Evolutionary conservation across 768 basidiomycete genomes (phyloP).

Genomic region (Xanthoconium stramineum): DNA sequence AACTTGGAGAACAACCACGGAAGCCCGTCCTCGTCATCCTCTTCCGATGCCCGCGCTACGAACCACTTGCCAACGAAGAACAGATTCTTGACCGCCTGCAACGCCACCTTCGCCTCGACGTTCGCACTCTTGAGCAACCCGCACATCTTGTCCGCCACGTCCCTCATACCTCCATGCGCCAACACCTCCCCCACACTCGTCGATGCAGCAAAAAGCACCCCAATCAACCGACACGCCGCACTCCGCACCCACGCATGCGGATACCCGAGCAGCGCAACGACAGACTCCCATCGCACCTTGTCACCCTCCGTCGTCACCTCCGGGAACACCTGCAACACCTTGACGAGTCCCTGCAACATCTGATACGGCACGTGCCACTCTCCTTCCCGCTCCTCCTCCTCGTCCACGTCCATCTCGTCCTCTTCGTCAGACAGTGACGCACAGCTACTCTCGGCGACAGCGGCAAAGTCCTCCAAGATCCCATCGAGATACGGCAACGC

Average conservation of each 20-base stretch:
- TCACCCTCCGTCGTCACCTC: constrained; percentile 43
- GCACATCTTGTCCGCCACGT: constrained; percentile 69
- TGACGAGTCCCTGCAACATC: constrained; percentile 61
- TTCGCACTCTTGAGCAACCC: constrained; percentile 80
- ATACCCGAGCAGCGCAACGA: constrained; percentile 70
- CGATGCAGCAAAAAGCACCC: constrained; percentile 60
- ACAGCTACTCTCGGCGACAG: constrained; percentile 17
- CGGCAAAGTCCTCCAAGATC: constrained; percentile 57
- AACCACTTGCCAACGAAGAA: constrained; percentile 92
- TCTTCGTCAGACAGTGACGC: constrained; percentile 3
- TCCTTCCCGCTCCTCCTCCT: constrained; percentile 44
- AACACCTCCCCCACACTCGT: constrained; percentile 40
- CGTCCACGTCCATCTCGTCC: constrained; percentile 46
- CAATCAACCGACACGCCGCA: constrained; percentile 73
- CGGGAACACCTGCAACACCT: constrained; percentile 58
- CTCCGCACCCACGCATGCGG: constrained; percentile 95
- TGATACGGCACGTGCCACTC: constrained; percentile 88
- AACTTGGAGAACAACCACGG: constrained; percentile 94
- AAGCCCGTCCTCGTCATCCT: constrained; percentile 35
- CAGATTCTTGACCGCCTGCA: constrained; percentile 90
- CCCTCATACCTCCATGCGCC: constrained; percentile 55
- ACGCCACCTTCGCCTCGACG: constrained; percentile 63
- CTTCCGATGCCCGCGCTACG: constrained; percentile 36
- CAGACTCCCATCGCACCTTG: constrained; percentile 57
- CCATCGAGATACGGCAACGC: constrained; percentile 41